Evolutionary conservation across 805 yeast species (phyloP), one percentile per base, ranked within the genome.

Genomic region (Scheffersomyces coipomensis): DNA sequence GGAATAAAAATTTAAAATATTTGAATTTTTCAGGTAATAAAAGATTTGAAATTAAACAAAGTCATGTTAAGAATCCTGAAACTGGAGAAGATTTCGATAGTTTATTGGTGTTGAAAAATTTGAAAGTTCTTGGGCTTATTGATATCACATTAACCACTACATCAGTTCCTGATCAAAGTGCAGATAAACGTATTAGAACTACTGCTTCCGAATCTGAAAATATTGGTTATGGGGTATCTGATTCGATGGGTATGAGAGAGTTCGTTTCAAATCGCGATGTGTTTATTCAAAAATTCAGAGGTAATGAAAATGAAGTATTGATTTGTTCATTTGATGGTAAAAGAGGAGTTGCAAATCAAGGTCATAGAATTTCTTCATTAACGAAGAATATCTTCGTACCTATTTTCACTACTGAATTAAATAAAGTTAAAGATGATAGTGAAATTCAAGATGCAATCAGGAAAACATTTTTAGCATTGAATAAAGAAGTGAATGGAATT

Each of bases 131-230:
- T 36, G 97, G 98, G 0, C 71, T 93, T 45, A 88, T 93, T 83
- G 99, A 93, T 68, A 95, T 93, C 18, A 93, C 99, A 1, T 74
- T 91, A 45, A 88, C 96, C 1, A 85, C 95, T 0, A 83, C 89
- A 12, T 74, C 84, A 11, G 85, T 90, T 6, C 98, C 97, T 7
- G 98, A 91, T 61, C 96, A 90, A 60, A 73, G 78, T 9, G 79
- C 79, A 10, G 83, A 85, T 51, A 77, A 86, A 48, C 84, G 99
- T 66, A 84, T 93, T 15, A 79, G 99, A 51, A 88, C 97, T 0
- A 85, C 96, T 0, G 91, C 90, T 12, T 84, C 96, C 0, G 84
- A 79, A 35, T 63, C 88, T 17, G 83, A 84, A 34, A 78, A 77
- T 33, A 76, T 86, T 67, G 81, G 88, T 0, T 88, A 89, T 55